Evolutionary conservation across 1,139 yeast genomes (phyloP).

Genomic region (Arxiozyma slooffiae): DNA sequence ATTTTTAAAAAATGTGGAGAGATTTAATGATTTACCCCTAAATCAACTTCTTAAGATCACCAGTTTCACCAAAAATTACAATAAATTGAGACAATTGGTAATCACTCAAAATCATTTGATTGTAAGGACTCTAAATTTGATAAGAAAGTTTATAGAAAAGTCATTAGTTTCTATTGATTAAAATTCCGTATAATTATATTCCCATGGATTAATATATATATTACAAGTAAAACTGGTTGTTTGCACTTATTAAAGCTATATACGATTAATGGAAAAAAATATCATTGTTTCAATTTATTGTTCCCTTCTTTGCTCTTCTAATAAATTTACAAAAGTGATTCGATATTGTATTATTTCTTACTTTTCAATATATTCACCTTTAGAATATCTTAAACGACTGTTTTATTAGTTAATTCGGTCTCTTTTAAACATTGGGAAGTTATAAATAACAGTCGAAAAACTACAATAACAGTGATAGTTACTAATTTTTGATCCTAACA

Average conservation of each 20-base stretch:
- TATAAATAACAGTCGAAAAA: slow-evolving; percentile 44
- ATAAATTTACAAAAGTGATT: slow-evolving; percentile 6
- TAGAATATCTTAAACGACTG: slow-evolving; percentile 29
- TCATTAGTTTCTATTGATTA: neutral
- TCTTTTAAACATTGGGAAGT: slow-evolving; percentile 47
- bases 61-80: neutral
- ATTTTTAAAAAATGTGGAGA: neutral
- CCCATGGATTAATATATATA: too few species aligned
- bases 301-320: neutral
- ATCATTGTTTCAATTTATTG: neutral
- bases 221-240: too few species aligned
- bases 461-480: slow-evolving; percentile 47
- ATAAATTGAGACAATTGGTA: neutral
- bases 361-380: slow-evolving; percentile 35
- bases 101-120: neutral
- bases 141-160: neutral
- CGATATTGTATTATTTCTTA: slow-evolving; percentile 34
- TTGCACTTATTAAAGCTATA: too few species aligned
- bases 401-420: slow-evolving; percentile 35
- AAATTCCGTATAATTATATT: too few species aligned
- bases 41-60: neutral
- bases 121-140: neutral
- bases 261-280: too few species aligned
- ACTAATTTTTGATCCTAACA: slow-evolving; percentile 49
- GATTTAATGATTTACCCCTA: neutral